A percentile compares a stretch with the other conserved stretches of the same genome.
phyloP scores from a whole-genome alignment of 768 basidiomycete genomes.

The Pleurotus giganteus region DNA sequence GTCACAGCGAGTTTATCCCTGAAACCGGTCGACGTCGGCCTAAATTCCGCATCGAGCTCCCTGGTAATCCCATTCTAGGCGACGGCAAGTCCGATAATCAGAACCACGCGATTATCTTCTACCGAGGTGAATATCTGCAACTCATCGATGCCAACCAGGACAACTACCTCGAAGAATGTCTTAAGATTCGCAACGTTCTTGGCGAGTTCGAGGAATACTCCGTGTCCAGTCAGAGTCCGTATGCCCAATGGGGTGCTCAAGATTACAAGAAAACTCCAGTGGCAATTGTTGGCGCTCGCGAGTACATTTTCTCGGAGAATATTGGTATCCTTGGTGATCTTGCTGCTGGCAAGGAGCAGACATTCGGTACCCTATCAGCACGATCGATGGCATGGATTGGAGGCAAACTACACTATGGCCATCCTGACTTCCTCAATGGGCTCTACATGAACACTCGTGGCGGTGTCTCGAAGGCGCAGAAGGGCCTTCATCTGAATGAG shows the following conservation, averaged over 20 bases:
- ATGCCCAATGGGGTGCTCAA: slow-evolving; percentile 85
- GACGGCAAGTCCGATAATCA: slow-evolving; percentile 99
- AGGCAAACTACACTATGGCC: slow-evolving; percentile 98
- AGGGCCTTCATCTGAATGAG: slow-evolving; percentile 98
- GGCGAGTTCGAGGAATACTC: slow-evolving; percentile 95
- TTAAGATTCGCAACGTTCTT: slow-evolving; percentile 98
- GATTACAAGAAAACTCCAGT: slow-evolving; percentile 79
- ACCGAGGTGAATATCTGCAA: slow-evolving; percentile 98
- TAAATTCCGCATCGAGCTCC: slow-evolving; percentile 98
- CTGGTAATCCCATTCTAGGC: slow-evolving; percentile 98
- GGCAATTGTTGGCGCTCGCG: slow-evolving; percentile 97
- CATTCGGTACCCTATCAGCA: slow-evolving; percentile 97
- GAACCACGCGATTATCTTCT: slow-evolving; percentile 99
- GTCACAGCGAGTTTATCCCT: slow-evolving; percentile 92
- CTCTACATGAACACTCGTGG: slow-evolving; percentile 98
- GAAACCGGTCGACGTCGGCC: slow-evolving; percentile 87
- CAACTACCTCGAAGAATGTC: slow-evolving; percentile 98
- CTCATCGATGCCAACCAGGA: slow-evolving; percentile 99
- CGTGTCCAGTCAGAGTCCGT: slow-evolving; percentile 85
- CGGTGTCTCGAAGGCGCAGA: slow-evolving; percentile 98
- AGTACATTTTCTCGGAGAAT: slow-evolving; percentile 99
- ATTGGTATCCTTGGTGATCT: slow-evolving; percentile 98
- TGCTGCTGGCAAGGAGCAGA: slow-evolving; percentile 99
- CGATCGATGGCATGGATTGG: slow-evolving; percentile 96
- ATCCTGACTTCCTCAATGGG: slow-evolving; percentile 98